Conservation (phyloP, 139 green algal genomes). For the Trebouxia sp. region DNA sequence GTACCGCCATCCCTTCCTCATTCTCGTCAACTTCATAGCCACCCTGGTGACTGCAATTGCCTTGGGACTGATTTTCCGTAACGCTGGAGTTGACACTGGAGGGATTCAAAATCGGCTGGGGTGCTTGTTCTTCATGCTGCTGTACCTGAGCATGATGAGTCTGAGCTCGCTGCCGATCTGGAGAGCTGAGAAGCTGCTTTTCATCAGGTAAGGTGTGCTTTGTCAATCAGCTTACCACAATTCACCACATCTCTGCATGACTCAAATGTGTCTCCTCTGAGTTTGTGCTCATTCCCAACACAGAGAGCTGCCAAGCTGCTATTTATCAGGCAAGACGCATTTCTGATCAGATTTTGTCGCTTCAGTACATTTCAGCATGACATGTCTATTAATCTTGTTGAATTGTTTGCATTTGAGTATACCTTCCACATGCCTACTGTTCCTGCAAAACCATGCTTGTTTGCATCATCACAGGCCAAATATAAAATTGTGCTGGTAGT, state of each 20-base stretch:
- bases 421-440: neutral
- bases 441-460: neutral
- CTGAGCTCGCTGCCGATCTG: conserved; percentile 75
- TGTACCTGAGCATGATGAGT: conserved; percentile 73
- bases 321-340: no score
- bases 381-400: no score
- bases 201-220: conserved; percentile 51
- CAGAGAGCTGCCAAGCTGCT: no score
- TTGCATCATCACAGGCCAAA: no score
- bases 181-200: conserved; percentile 70
- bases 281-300: no score
- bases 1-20: conserved; percentile 45
- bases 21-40: conserved; percentile 60
- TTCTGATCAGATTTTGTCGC: no score
- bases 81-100: conserved; percentile 49
- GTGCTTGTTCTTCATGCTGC: conserved; percentile 74
- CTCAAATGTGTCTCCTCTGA: neutral
- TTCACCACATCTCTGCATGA: conserved; percentile 47
- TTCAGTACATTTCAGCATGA: no score
- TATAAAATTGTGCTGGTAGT: no score
- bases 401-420: no score
- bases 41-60: conserved; percentile 53
- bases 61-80: conserved; percentile 60
- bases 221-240: no score
- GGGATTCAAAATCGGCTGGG: conserved; percentile 40